These are phyloP conservation scores for Pachysandra terminalis DNA, from an alignment of 164 flowering plant genomes.

Conservation along the genomic window DNA sequence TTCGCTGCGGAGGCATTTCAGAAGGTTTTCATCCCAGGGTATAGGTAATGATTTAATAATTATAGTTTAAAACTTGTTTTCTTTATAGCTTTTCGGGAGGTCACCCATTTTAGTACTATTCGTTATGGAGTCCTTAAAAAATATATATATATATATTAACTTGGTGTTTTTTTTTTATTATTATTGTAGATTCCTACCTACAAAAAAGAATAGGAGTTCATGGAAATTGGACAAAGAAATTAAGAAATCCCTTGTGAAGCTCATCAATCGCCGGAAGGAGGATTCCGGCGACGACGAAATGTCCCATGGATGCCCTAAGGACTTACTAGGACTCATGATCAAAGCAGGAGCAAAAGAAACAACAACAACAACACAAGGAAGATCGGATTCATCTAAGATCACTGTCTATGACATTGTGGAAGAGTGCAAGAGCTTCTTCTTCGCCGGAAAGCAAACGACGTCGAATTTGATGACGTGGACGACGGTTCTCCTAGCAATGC, in stretches of 20 bases:
- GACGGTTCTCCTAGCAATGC: conserved; percentile 83
- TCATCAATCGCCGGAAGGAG: conserved; percentile 46
- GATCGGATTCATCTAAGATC: conserved; percentile 20
- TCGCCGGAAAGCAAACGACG: conserved; percentile 94
- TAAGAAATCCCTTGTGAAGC: conserved; percentile 49
- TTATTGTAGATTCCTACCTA: conserved; percentile 64
- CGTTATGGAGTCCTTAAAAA: too few relatives aligned
- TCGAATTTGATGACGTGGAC: conserved; percentile 98
- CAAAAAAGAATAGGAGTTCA: conserved; percentile 57
- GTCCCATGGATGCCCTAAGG: conserved; percentile 29
- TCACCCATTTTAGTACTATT: neutral
- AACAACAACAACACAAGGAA: neutral
- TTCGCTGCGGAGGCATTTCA: conserved; percentile 77
- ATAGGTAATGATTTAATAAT: conserved; percentile 55
- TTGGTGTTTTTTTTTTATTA: conserved; percentile 2
- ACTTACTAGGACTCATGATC: conserved; percentile 68
- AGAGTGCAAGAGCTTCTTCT: conserved; percentile 96
- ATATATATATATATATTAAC: neutral
- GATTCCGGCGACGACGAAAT: conserved; percentile 6
- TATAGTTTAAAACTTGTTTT: too few relatives aligned
- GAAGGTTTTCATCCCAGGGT: conserved; percentile 82
- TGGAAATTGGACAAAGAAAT: conserved; percentile 79
- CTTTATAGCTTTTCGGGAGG: neutral
- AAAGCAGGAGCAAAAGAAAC: conserved; percentile 27
- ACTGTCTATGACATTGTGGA: conserved; percentile 77